phyloP scores from a whole-genome alignment of 495 filamentous ascomycete species.

The Penicillium roqueforti region DNA sequence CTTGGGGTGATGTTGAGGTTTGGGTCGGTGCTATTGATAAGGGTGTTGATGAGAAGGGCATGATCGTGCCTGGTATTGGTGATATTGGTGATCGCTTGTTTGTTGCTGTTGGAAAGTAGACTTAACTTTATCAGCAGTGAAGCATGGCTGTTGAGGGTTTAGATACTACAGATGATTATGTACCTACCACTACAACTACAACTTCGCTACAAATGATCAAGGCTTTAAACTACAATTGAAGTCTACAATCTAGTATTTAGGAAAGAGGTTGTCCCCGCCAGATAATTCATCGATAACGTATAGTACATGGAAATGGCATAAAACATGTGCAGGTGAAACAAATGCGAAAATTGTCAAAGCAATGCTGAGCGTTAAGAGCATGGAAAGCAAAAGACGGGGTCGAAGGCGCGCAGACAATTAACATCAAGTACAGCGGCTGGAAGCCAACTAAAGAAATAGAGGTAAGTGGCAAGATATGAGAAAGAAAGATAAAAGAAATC shows the following conservation, averaged over 20 bases:
- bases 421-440: constrained; percentile 29
- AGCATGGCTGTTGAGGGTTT: background rate
- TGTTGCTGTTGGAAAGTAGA: constrained; percentile 85
- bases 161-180: background rate
- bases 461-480: constrained; percentile 14
- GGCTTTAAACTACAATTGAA: background rate
- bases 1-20: constrained; percentile 73
- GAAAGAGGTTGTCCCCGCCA: constrained; percentile 29
- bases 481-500: too few species aligned
- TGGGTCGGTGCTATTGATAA: constrained; percentile 79
- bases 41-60: constrained; percentile 67
- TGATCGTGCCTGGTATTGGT: constrained; percentile 87
- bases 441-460: constrained; percentile 19
- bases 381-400: constrained; percentile 17
- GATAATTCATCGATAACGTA: constrained; percentile 41
- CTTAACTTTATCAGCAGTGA: background rate
- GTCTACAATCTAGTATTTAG: background rate
- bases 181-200: background rate
- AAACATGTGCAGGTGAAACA: constrained; percentile 30
- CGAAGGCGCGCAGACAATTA: constrained; percentile 17
- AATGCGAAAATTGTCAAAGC: constrained; percentile 11
- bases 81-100: constrained; percentile 93
- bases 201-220: background rate
- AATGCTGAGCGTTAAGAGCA: constrained; percentile 18
- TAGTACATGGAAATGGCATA: constrained; percentile 42